phyloP scores from a whole-genome alignment of 495 filamentous ascomycete genomes.

The Lepidopterella palustris region DNA sequence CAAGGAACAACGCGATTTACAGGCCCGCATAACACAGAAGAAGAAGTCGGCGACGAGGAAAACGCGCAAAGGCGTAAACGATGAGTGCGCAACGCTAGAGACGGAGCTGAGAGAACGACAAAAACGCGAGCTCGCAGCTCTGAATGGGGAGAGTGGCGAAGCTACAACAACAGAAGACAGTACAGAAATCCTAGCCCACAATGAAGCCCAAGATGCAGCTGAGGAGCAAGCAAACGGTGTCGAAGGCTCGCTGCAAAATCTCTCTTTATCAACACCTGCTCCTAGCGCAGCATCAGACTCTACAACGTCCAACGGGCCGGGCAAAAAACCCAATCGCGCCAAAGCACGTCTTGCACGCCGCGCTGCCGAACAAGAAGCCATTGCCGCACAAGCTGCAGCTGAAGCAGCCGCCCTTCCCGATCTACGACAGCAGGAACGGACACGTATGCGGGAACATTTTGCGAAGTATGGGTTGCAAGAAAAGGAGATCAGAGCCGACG shows the following conservation, averaged over 20 bases:
- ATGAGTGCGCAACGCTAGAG: conserved; percentile 42
- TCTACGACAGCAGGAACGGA: conserved; percentile 63
- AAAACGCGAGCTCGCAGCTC: conserved; percentile 53
- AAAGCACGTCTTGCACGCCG: conserved; percentile 86
- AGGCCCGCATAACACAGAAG: conserved; percentile 79
- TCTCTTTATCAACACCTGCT: conserved; percentile 8
- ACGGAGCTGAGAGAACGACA: conserved; percentile 35
- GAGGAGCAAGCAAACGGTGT: conserved; percentile 17
- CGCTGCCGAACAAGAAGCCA: conserved; percentile 73
- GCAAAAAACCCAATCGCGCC: conserved; percentile 79
- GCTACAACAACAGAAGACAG: neutral
- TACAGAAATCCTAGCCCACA: conserved; percentile 7
- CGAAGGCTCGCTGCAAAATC: conserved; percentile 10
- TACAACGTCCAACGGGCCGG: conserved; percentile 26
- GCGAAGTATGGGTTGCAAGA: conserved; percentile 58
- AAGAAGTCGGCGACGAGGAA: conserved; percentile 96
- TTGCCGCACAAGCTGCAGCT: conserved; percentile 55
- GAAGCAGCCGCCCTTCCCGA: conserved; percentile 73
- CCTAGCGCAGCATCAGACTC: conserved; percentile 27
- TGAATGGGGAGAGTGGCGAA: conserved; percentile 34
- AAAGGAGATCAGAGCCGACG: conserved; percentile 77
- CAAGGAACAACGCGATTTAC: conserved; percentile 83
- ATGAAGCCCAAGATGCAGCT: neutral
- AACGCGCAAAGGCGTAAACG: conserved; percentile 80
- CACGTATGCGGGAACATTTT: conserved; percentile 61